Evolutionary conservation across 2,329 filamentous ascomycete species (phyloP).

Genomic region (Helotiales sp.): DNA sequence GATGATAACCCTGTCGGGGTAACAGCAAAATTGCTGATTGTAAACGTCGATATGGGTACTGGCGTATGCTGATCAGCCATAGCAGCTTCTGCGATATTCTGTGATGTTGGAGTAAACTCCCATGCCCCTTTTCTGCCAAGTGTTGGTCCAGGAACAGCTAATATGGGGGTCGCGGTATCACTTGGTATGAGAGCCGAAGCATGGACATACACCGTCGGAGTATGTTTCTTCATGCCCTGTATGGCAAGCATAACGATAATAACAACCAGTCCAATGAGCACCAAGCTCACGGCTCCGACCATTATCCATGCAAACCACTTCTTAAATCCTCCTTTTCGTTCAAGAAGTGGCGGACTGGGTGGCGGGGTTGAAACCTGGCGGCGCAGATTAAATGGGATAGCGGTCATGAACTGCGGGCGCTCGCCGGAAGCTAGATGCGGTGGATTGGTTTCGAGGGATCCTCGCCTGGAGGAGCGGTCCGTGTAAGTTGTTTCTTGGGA

Average conservation of each 20-base stretch:
- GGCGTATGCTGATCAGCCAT: background rate
- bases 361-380: background rate
- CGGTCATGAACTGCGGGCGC: background rate
- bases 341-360: slow-evolving; percentile 2
- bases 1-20: background rate
- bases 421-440: slow-evolving; percentile 5
- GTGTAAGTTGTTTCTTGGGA: slow-evolving; percentile 8
- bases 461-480: background rate
- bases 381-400: background rate
- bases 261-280: background rate
- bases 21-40: background rate
- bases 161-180: background rate
- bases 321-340: background rate
- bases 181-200: background rate
- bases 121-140: background rate
- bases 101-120: background rate
- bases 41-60: background rate
- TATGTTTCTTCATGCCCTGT: background rate
- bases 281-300: background rate
- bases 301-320: background rate
- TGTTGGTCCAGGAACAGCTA: background rate
- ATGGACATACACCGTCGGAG: background rate
- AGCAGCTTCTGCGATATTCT: background rate
- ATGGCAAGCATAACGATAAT: background rate
- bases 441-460: slow-evolving; percentile 1